These are phyloP conservation scores for Eleusine coracana DNA, from an alignment of 176 grass and related monocot species.

Conservation along the genomic window DNA sequence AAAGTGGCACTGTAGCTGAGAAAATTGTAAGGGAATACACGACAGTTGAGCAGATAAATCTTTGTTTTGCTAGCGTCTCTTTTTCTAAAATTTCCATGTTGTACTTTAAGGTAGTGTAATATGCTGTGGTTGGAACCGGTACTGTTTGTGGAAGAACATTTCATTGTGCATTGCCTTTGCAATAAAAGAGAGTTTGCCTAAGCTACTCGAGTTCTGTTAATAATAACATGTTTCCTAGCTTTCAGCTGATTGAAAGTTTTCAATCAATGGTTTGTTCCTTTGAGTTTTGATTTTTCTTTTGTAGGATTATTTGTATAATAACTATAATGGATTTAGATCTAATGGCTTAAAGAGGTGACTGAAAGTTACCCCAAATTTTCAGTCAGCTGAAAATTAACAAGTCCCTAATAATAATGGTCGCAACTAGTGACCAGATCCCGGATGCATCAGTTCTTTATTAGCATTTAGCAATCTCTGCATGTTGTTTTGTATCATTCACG, in stretches of 20 bases:
- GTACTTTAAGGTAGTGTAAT: not conserved
- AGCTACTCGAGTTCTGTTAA: not conserved
- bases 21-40: conserved; percentile 14
- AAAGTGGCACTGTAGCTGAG: not conserved
- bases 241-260: too few species aligned
- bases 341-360: too few species aligned
- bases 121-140: too few species aligned
- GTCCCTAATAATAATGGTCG: not conserved
- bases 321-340: too few species aligned
- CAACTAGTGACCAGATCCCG: not conserved
- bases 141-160: not conserved
- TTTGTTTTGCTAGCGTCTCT: not conserved
- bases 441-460: not conserved
- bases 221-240: too few species aligned
- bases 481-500: not conserved
- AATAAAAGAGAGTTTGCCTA: not conserved
- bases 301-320: too few species aligned
- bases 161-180: not conserved
- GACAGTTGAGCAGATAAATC: not conserved
- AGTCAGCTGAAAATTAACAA: too few species aligned
- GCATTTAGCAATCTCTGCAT: not conserved
- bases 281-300: too few species aligned
- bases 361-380: too few species aligned
- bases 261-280: too few species aligned
- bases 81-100: not conserved